Conservation (phyloP, 805 yeast species). For the Metschnikowia orientalis region DNA sequence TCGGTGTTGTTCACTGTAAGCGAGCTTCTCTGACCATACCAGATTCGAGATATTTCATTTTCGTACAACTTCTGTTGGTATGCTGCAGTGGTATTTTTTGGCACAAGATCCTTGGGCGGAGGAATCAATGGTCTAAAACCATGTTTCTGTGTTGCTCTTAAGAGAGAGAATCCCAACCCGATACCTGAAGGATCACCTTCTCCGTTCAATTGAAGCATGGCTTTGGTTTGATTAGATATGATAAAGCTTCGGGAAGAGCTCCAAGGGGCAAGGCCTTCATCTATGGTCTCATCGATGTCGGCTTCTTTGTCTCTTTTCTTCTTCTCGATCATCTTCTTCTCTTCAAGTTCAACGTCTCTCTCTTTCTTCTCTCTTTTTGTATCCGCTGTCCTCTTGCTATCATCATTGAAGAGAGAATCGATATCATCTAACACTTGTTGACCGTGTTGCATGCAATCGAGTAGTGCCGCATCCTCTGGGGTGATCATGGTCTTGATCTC, state of each 20-base stretch:
- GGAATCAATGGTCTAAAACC: conserved; percentile 55
- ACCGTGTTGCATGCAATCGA: conserved; percentile 94
- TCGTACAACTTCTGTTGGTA: conserved; percentile 87
- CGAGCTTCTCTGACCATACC: conserved; percentile 78
- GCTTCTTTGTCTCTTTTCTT: conserved; percentile 26
- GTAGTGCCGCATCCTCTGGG: conserved; percentile 84
- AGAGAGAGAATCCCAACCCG: conserved; percentile 82
- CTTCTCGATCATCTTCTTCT: conserved; percentile 21
- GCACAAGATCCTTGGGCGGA: conserved; percentile 33
- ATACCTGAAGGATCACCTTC: conserved; percentile 93
- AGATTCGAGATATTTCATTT: conserved; percentile 79
- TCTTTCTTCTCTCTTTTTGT: conserved; percentile 27
- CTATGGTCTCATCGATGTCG: conserved; percentile 52
- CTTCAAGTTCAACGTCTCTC: conserved; percentile 21
- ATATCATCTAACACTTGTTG: conserved; percentile 82
- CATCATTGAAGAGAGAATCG: conserved; percentile 47
- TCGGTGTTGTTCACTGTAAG: conserved; percentile 38
- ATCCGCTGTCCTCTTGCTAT: conserved; percentile 25
- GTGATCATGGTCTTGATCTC: conserved; percentile 75
- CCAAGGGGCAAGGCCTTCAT: conserved; percentile 92
- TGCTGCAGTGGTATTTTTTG: conserved; percentile 39
- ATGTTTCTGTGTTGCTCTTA: conserved; percentile 92
- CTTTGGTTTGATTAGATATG: conserved; percentile 92
- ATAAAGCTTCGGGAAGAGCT: conserved; percentile 86
- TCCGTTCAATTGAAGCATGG: conserved; percentile 92